Percentiles rank a stretch among this genome's conserved stretches.
These are phyloP conservation scores for Phialophora tarda DNA, from an alignment of 2,329 filamentous ascomycete species.

Conservation along the genomic window DNA sequence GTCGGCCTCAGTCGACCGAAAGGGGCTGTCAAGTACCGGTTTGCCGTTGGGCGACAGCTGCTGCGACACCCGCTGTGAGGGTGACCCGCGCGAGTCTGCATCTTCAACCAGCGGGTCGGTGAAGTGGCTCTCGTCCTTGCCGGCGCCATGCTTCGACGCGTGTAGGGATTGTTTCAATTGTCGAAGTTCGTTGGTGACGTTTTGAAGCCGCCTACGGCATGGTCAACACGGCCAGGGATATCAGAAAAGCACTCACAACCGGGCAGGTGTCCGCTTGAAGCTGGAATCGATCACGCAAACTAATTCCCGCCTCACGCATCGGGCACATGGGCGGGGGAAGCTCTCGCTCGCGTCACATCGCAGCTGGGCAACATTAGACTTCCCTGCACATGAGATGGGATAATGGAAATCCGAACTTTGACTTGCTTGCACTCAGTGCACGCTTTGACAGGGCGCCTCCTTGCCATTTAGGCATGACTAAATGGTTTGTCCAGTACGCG, in stretches of 20 bases:
- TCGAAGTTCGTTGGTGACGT: conserved; percentile 21
- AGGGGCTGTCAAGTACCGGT: background rate
- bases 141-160: background rate
- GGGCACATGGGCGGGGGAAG: conserved; percentile 22
- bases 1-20: background rate
- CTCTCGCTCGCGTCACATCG: conserved; percentile 22
- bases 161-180: conserved; percentile 21
- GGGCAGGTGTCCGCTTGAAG: conserved; percentile 24
- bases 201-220: conserved; percentile 15
- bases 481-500: background rate
- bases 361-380: conserved; percentile 11
- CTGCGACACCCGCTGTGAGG: background rate
- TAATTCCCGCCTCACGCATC: conserved; percentile 15
- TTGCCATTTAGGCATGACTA: conserved; percentile 11
- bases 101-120: background rate
- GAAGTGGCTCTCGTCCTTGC: background rate
- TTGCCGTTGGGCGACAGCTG: background rate
- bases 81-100: background rate
- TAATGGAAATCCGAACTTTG: background rate
- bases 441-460: conserved; percentile 20
- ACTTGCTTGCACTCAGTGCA: conserved; percentile 26
- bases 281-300: conserved; percentile 21
- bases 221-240: background rate
- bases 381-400: background rate
- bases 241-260: conserved; percentile 4